Evolutionary conservation across 192 early-diverging fungal species (phyloP), one percentile per base, ranked within the genome.

Genomic region (Backusella tuberculispora): DNA sequence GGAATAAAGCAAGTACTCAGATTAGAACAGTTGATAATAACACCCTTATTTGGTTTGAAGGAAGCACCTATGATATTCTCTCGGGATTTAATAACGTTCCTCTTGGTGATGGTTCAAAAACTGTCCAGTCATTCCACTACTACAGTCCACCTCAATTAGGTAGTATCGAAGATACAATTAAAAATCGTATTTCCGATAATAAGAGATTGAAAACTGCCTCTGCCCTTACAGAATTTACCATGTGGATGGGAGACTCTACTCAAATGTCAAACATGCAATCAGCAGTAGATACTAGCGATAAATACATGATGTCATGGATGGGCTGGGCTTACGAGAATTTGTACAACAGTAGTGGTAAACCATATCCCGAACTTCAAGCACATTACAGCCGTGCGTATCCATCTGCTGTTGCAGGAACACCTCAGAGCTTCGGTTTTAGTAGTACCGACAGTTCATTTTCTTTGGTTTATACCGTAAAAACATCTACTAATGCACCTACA

Each of bases 321-420:
- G 88, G 86, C 6, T 89, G 86, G 86, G 76, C 86, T 1, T 89
- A 89, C 47, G 85, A 89, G 64, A 80, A 84, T 63, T 53, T 86
- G 1, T 85, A 81, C 76, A 69, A 71, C 24, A 19, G 41, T 19
- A 66, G 44, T 17, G 24, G 45, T 13, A 60, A 63, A 24, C 78
- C 78, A 2, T 47, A 78, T 26, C 78, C 83, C 4, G 70, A 76
- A 6, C 21, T 84, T 42, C 73, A 75, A 0, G 65, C 66, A 3
- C 42, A 74, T 6, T 84, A 84, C 48, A 76, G 78, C 40, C 83
- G 83, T 43, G 71, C 80, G 4, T 84, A 84, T 70, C 81, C 78
- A 41, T 73, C 79, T 43, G 83, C 83, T 4, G 74, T 81, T 13
- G 81, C 81, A 8, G 83, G 83, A 21, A 70, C 44, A 0, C 78